Conservation (phyloP, 345 rosid genomes). For the Eutrema japonicum region DNA sequence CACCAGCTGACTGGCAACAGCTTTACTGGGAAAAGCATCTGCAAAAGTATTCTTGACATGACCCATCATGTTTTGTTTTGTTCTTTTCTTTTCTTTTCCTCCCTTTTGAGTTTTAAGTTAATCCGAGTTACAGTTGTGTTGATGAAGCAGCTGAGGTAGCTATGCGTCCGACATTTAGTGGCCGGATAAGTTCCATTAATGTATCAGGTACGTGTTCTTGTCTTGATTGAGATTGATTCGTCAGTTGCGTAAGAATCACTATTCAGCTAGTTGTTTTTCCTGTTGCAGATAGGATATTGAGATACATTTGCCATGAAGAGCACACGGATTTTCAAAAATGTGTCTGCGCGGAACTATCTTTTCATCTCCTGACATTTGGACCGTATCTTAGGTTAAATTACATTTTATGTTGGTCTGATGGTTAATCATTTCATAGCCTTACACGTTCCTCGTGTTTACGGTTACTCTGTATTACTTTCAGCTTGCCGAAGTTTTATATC, state of each 20-base stretch:
- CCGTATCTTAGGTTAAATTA: conserved; percentile 54
- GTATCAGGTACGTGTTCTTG: conserved; percentile 59
- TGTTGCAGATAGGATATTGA: conserved; percentile 58
- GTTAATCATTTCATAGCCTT: too few relatives aligned
- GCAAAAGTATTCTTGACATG: conserved; percentile 54
- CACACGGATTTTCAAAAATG: conserved; percentile 37
- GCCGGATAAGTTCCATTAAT: conserved; percentile 54
- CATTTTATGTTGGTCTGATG: conserved; percentile 6
- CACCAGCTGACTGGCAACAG: conserved; percentile 70
- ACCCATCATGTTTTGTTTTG: background rate
- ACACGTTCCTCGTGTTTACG: background rate
- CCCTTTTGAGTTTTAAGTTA: conserved; percentile 25
- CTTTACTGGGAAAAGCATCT: conserved; percentile 84
- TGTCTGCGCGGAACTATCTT: conserved; percentile 56
- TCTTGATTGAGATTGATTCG: background rate
- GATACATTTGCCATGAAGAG: conserved; percentile 58
- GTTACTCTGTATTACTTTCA: background rate
- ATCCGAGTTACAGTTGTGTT: conserved; percentile 68
- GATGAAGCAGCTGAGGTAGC: conserved; percentile 84
- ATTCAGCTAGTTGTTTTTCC: conserved; percentile 24
- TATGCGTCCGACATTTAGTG: conserved; percentile 65
- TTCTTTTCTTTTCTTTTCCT: background rate
- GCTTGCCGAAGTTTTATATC: background rate
- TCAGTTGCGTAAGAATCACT: background rate
- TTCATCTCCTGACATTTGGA: conserved; percentile 71